These are phyloP conservation scores for Aureobasidium sp. DNA, from an alignment of 2,329 filamentous ascomycete species.

Conservation along the genomic window DNA sequence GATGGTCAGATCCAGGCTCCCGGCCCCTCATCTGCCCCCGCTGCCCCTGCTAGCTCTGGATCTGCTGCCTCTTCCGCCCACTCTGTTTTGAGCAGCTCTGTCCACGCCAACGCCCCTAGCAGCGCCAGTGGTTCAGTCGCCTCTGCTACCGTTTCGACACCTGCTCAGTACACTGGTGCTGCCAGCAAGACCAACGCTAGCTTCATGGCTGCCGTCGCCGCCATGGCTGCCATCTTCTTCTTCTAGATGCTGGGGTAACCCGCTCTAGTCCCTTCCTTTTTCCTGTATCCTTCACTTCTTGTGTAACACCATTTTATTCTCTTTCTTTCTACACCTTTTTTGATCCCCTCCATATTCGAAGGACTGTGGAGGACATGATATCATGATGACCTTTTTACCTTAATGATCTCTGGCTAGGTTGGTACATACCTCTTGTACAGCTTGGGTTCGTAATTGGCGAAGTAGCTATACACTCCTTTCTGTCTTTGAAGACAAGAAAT, in stretches of 20 bases:
- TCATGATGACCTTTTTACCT: neutral
- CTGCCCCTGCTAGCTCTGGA: neutral
- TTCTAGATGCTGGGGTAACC: neutral
- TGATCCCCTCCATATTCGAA: neutral
- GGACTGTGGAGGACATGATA: neutral
- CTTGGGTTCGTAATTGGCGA: neutral
- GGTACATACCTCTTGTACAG: neutral
- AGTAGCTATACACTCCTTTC: neutral
- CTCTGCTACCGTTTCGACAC: constrained; percentile 15
- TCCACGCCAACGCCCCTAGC: constrained; percentile 1
- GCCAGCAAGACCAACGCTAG: constrained; percentile 32
- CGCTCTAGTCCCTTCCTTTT: neutral
- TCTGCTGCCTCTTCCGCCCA: neutral
- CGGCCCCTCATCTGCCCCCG: neutral
- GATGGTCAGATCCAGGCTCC: constrained; percentile 15
- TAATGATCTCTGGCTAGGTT: neutral
- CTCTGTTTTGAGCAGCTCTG: neutral
- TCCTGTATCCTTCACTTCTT: constrained; percentile 3
- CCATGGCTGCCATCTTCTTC: constrained; percentile 32
- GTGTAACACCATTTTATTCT: neutral
- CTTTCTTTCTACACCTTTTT: neutral
- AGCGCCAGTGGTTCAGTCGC: neutral
- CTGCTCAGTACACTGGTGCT: constrained; percentile 29
- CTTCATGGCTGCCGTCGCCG: constrained; percentile 32
- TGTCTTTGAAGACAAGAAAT: neutral